Percentiles rank a stretch among this genome's conserved stretches.
These are phyloP conservation scores for Pisolithus tinctorius DNA, from an alignment of 768 basidiomycete genomes.

Conservation along the genomic window DNA sequence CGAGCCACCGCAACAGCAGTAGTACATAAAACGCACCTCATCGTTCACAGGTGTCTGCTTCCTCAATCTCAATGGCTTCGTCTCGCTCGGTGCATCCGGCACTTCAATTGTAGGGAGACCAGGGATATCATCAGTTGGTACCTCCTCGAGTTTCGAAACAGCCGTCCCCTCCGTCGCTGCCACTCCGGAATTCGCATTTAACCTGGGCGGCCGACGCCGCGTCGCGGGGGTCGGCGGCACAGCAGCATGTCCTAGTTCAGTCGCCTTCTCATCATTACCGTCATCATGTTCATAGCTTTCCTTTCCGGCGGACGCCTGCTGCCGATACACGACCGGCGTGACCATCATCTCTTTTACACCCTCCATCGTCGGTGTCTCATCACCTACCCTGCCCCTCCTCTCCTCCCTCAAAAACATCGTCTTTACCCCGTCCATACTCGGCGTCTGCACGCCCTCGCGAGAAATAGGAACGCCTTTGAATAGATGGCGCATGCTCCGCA, in stretches of 20 bases:
- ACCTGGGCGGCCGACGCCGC: slow-evolving; percentile 9
- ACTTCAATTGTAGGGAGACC: slow-evolving; percentile 8
- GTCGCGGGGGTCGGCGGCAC: slow-evolving; percentile 5
- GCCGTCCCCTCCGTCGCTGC: background rate
- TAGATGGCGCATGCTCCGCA: slow-evolving; percentile 27
- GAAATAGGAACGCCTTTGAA: slow-evolving; percentile 14
- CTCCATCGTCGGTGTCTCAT: slow-evolving; percentile 20
- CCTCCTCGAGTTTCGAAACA: background rate
- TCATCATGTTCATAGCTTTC: background rate
- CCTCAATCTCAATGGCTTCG: slow-evolving; percentile 4
- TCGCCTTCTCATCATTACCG: background rate
- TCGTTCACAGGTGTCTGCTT: slow-evolving; percentile 1
- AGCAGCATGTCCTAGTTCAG: background rate
- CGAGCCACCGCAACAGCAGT: too few relatives aligned
- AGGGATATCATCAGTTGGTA: background rate
- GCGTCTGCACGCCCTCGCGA: slow-evolving; percentile 18
- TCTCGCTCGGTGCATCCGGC: slow-evolving; percentile 9
- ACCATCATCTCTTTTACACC: slow-evolving; percentile 25
- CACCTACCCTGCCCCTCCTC: background rate
- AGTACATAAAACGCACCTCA: slow-evolving; percentile 1
- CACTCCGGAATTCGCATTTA: background rate
- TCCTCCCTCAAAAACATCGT: slow-evolving; percentile 23
- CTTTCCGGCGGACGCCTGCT: background rate
- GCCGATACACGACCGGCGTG: slow-evolving; percentile 23
- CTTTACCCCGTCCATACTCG: slow-evolving; percentile 28